Evolutionary conservation across 2,329 filamentous ascomycete genomes (phyloP).

Genomic region (Botrytis aclada): DNA sequence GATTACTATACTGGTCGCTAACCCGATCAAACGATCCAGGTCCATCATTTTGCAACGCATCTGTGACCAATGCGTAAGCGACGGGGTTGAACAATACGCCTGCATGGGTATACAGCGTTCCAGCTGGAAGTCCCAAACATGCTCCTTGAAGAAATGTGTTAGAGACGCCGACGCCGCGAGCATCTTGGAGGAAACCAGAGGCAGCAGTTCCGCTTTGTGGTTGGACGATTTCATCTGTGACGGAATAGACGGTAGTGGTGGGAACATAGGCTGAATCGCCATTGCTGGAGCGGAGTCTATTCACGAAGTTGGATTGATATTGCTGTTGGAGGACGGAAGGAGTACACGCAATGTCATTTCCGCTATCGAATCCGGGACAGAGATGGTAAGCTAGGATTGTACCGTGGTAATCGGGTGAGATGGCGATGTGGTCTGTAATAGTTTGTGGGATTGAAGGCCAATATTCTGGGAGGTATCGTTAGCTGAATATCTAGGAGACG

Average conservation of each 20-base stretch:
- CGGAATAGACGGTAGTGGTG: slow-evolving; percentile 52
- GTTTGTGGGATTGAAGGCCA: slow-evolving; percentile 49
- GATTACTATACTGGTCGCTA: not conserved
- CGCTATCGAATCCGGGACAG: slow-evolving; percentile 22
- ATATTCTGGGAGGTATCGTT: slow-evolving; percentile 40
- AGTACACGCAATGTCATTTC: not conserved
- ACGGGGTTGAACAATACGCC: slow-evolving; percentile 11
- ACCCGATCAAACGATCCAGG: slow-evolving; percentile 8
- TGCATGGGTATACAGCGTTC: not conserved
- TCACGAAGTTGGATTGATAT: slow-evolving; percentile 45
- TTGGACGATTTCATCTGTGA: slow-evolving; percentile 51
- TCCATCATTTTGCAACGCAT: not conserved
- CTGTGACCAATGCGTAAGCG: slow-evolving; percentile 10
- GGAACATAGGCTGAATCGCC: slow-evolving; percentile 54
- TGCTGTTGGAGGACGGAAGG: slow-evolving; percentile 42
- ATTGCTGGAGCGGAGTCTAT: slow-evolving; percentile 42
- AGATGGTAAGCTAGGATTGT: slow-evolving; percentile 41
- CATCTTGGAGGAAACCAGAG: slow-evolving; percentile 44
- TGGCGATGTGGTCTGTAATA: slow-evolving; percentile 50
- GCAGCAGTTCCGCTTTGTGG: slow-evolving; percentile 47
- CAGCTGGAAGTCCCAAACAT: slow-evolving; percentile 5
- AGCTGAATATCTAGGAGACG: not conserved
- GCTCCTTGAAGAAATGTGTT: slow-evolving; percentile 13
- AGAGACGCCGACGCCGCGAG: slow-evolving; percentile 1
- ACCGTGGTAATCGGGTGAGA: slow-evolving; percentile 53